A percentile compares a stretch with the other conserved stretches of the same genome.
Evolutionary conservation across 225 moss, liverwort and hornwort genomes (phyloP).

Genomic region (Sphagnum contortum): DNA sequence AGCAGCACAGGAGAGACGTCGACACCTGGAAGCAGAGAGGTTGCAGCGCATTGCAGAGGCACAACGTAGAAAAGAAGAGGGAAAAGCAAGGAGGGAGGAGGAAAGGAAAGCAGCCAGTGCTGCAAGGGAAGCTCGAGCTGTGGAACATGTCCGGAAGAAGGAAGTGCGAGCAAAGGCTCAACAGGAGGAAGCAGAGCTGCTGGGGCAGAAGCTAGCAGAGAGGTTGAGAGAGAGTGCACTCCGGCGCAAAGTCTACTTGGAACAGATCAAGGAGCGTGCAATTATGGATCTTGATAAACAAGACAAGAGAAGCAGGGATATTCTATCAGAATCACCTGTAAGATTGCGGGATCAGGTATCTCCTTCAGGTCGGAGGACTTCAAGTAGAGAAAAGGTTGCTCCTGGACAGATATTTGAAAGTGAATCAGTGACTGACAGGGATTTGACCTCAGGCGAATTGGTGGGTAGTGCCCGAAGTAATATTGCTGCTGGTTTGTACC

Average conservation of each 20-base stretch:
- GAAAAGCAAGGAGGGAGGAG: constrained; percentile 28
- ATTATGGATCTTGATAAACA: constrained; percentile 32
- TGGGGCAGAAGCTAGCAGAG: constrained; percentile 26
- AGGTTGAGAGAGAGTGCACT: constrained; percentile 20
- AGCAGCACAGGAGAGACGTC: constrained; percentile 25
- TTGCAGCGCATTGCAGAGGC: constrained; percentile 16
- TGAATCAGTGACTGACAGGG: constrained; percentile 11
- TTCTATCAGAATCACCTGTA: constrained; percentile 13
- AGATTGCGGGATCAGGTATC: constrained; percentile 13
- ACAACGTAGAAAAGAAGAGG: constrained; percentile 23
- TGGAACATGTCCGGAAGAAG: constrained; percentile 26
- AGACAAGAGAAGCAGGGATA: constrained; percentile 15
- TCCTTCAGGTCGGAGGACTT: constrained; percentile 15
- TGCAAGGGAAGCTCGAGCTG: constrained; percentile 11
- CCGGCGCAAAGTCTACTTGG: constrained; percentile 22
- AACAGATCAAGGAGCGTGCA: constrained; percentile 30
- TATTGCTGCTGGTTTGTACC: constrained; percentile 13
- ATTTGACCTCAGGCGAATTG: constrained; percentile 3
- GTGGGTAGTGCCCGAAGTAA: constrained; percentile 8
- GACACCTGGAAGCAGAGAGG: constrained; percentile 20
- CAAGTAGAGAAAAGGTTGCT: constrained; percentile 17
- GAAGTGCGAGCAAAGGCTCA: constrained; percentile 26
- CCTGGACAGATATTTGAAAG: constrained; percentile 16
- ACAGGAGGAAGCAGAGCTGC: constrained; percentile 20
- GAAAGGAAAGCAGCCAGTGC: constrained; percentile 22